These are phyloP conservation scores for Isatis lusitanica DNA, from an alignment of 441 rosid genomes.

Conservation along the genomic window DNA sequence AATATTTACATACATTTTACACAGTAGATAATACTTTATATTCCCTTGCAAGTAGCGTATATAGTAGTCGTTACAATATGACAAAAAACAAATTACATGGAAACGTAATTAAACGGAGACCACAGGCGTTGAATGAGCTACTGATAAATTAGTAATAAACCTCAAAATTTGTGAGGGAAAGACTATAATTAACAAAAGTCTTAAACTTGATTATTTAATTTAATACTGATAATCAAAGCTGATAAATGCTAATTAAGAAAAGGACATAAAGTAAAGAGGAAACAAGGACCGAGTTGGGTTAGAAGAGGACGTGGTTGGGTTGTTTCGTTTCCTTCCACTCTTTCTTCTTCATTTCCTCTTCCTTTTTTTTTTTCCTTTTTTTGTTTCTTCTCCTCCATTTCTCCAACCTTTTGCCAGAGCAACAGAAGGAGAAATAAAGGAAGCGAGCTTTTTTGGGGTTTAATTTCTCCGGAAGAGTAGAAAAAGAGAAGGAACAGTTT, in stretches of 20 bases:
- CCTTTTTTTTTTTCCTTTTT: not conserved
- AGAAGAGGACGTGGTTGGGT: constrained; percentile 38
- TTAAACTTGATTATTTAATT: constrained; percentile 14
- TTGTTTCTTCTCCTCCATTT: not conserved
- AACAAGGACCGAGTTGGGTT: constrained; percentile 22
- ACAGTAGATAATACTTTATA: not conserved
- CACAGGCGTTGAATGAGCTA: constrained; percentile 31
- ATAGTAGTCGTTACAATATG: constrained; percentile 8
- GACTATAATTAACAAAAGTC: constrained; percentile 34
- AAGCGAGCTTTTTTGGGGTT: not conserved
- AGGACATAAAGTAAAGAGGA: constrained; percentile 26
- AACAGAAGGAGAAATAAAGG: not conserved
- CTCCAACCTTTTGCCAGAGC: constrained; percentile 8
- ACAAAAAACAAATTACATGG: not conserved
- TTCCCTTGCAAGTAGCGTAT: constrained; percentile 16
- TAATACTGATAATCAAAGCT: not conserved
- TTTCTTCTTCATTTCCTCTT: constrained; percentile 31
- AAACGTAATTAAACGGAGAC: constrained; percentile 22
- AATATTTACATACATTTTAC: constrained; percentile 12
- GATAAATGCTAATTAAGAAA: constrained; percentile 23
- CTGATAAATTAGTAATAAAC: constrained; percentile 20
- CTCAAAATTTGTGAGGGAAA: not conserved
- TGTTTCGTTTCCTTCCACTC: constrained; percentile 37
- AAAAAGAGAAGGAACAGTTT: not conserved
- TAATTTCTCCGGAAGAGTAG: not conserved